Percentiles rank a stretch among this genome's conserved stretches.
Evolutionary conservation across 371 early-diverging fungal genomes (phyloP).

Genomic region (Coemansia sp.): DNA sequence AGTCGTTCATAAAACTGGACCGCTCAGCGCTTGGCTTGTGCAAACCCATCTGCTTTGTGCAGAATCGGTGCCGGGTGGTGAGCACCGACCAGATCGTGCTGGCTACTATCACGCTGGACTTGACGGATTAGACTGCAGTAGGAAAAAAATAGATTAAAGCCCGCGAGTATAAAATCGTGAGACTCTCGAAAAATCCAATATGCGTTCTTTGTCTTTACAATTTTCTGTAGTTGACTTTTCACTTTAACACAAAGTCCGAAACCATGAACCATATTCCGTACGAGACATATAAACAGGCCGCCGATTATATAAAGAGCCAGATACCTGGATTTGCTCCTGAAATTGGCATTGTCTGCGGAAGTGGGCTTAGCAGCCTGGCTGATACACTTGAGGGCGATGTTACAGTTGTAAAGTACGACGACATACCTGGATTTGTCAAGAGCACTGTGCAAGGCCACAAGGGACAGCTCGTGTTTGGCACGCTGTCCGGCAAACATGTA

Average conservation of each 20-base stretch:
- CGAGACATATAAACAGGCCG: slow-evolving; percentile 51
- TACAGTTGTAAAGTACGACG: slow-evolving; percentile 71
- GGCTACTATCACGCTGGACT: neutral
- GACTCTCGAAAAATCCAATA: neutral
- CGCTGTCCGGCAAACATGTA: slow-evolving; percentile 70
- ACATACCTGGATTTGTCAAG: slow-evolving; percentile 82
- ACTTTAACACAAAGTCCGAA: neutral
- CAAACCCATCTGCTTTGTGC: neutral
- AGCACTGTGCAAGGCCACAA: slow-evolving; percentile 89
- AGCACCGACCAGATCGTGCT: neutral
- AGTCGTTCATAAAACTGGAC: neutral
- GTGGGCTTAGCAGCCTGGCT: slow-evolving; percentile 86
- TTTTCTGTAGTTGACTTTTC: too few species aligned
- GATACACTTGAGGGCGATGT: slow-evolving; percentile 64
- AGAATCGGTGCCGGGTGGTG: neutral
- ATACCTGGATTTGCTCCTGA: slow-evolving; percentile 52
- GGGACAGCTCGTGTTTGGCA: slow-evolving; percentile 90
- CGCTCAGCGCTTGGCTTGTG: neutral
- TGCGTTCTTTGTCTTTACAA: too few species aligned
- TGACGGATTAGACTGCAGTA: neutral
- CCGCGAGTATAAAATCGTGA: neutral
- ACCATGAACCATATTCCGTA: slow-evolving; percentile 23
- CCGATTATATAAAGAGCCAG: slow-evolving; percentile 46
- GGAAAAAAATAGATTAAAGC: neutral
- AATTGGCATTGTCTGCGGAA: slow-evolving; percentile 90